Percentiles rank a stretch among this genome's conserved stretches.
These are phyloP conservation scores for Fusarium pseudonygamai DNA, from an alignment of 2,329 filamentous ascomycete genomes.

Conservation along the genomic window DNA sequence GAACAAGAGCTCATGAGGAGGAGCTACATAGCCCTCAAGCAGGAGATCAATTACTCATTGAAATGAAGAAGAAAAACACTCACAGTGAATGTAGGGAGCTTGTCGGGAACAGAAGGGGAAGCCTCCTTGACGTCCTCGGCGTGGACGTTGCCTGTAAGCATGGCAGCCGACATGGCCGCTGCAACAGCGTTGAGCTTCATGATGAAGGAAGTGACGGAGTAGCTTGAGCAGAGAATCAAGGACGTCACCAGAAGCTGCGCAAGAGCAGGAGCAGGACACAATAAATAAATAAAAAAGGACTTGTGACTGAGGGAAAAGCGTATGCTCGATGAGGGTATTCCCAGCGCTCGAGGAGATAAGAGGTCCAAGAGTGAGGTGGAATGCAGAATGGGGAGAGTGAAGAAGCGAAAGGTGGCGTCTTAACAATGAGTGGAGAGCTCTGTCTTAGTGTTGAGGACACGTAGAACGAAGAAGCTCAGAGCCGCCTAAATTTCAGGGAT, in stretches of 20 bases:
- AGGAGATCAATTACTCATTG: background rate
- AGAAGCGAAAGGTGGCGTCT: slow-evolving; percentile 40
- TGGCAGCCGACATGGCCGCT: slow-evolving; percentile 77
- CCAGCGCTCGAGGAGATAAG: slow-evolving; percentile 44
- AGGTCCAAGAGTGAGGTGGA: slow-evolving; percentile 45
- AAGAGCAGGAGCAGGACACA: slow-evolving; percentile 6
- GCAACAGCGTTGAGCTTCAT: slow-evolving; percentile 89
- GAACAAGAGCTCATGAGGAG: background rate
- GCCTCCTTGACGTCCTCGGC: slow-evolving; percentile 67
- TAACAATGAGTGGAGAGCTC: slow-evolving; percentile 43
- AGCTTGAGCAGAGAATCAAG: slow-evolving; percentile 24
- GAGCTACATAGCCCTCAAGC: background rate
- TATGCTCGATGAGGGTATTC: slow-evolving; percentile 25
- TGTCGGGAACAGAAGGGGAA: slow-evolving; percentile 62
- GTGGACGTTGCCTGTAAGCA: slow-evolving; percentile 75
- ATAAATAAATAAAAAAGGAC: slow-evolving; percentile 9
- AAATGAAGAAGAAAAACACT: slow-evolving; percentile 53
- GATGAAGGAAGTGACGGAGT: slow-evolving; percentile 63
- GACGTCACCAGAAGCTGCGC: slow-evolving; percentile 39
- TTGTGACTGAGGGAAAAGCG: background rate
- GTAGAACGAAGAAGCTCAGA: slow-evolving; percentile 45
- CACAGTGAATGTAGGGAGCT: slow-evolving; percentile 89
- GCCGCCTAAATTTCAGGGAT: slow-evolving; percentile 42
- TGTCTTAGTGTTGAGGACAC: slow-evolving; percentile 47
- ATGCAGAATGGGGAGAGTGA: slow-evolving; percentile 35